Percentiles rank a stretch among this genome's conserved stretches.
phyloP scores from a whole-genome alignment of 495 filamentous ascomycete species.

The Penicillium pancosmium region DNA sequence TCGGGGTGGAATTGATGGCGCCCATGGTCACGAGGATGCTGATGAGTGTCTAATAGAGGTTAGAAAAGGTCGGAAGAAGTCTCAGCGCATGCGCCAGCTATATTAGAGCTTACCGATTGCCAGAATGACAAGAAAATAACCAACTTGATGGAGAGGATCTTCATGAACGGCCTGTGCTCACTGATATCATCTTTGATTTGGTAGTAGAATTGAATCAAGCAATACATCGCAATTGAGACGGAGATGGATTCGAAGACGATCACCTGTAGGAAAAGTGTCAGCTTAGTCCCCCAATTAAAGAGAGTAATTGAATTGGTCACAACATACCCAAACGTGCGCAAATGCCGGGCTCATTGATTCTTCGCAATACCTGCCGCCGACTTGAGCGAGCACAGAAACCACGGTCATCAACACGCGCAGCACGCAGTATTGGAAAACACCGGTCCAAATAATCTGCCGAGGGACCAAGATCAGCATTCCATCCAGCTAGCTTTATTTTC shows the following conservation, averaged over 20 bases:
- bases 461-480: background rate
- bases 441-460: slow-evolving; percentile 75
- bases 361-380: slow-evolving; percentile 73
- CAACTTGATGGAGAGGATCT: slow-evolving; percentile 85
- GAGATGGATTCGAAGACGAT: slow-evolving; percentile 69
- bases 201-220: slow-evolving; percentile 85
- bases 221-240: slow-evolving; percentile 90
- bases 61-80: background rate
- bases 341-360: slow-evolving; percentile 76
- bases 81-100: too few species aligned
- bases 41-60: slow-evolving; percentile 58
- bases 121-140: slow-evolving; percentile 96
- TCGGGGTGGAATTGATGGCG: slow-evolving; percentile 61
- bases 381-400: slow-evolving; percentile 73
- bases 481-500: slow-evolving; percentile 7
- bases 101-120: slow-evolving; percentile 61
- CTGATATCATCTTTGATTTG: slow-evolving; percentile 70
- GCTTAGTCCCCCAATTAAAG: slow-evolving; percentile 45
- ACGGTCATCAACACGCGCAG: slow-evolving; percentile 84
- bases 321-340: slow-evolving; percentile 78
- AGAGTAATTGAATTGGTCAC: slow-evolving; percentile 42
- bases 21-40: slow-evolving; percentile 66
- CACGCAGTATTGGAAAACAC: slow-evolving; percentile 89
- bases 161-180: slow-evolving; percentile 76
- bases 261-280: slow-evolving; percentile 45